A percentile compares a stretch with the other conserved stretches of the same genome.
Conservation (phyloP, 305 asterid species). For the Fraxinus nigra region DNA sequence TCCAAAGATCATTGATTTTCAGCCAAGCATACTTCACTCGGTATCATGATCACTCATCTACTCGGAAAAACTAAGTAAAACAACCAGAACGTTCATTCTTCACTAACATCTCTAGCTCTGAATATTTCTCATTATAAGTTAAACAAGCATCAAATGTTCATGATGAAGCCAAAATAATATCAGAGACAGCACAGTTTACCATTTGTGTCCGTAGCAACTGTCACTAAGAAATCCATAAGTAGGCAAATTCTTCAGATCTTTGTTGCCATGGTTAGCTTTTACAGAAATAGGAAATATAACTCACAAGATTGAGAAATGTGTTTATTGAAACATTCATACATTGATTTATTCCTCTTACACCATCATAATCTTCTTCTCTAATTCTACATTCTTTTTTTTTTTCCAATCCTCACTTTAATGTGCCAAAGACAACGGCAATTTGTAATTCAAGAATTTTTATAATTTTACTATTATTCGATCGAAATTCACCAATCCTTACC, state of each 20-base stretch:
- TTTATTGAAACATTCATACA: neutral
- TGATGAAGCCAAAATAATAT: neutral
- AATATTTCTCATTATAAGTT: neutral
- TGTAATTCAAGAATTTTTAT: neutral
- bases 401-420: neutral
- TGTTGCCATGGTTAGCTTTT: neutral
- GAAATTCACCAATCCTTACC: conserved; percentile 31
- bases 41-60: neutral
- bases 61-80: neutral
- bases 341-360: neutral
- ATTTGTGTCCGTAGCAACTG: neutral
- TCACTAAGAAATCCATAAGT: neutral
- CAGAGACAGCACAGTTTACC: neutral
- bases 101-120: neutral
- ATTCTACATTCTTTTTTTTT: neutral
- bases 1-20: neutral
- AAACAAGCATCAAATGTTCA: neutral
- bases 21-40: neutral
- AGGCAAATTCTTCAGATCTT: neutral
- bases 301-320: neutral
- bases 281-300: conserved; percentile 1
- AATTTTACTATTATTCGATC: neutral
- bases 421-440: conserved; percentile 5
- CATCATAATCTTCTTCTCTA: neutral
- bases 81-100: neutral